Evolutionary conservation across 2,329 filamentous ascomycete species (phyloP).

Genomic region (Hypoxylon sp.): DNA sequence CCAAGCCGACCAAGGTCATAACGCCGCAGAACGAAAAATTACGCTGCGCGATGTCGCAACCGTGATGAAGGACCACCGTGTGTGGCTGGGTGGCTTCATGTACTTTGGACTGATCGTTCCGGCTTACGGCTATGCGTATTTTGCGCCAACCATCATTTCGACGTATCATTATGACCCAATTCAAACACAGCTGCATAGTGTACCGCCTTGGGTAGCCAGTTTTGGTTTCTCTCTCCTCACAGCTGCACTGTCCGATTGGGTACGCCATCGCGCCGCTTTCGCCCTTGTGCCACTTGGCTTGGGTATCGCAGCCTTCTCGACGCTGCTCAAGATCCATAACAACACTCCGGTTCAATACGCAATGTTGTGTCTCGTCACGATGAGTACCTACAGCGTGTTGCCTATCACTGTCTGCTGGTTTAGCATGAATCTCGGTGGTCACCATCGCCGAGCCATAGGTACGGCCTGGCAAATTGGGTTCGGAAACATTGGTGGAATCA

Average conservation of each 20-base stretch:
- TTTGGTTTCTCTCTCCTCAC: conserved; percentile 85
- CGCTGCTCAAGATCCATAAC: conserved; percentile 80
- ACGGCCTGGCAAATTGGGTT: conserved; percentile 84
- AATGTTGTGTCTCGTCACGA: conserved; percentile 85
- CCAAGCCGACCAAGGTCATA: conserved; percentile 76
- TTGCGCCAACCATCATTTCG: conserved; percentile 79
- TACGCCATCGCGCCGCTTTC: conserved; percentile 82
- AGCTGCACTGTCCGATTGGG: conserved; percentile 79
- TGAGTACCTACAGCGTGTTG: conserved; percentile 89
- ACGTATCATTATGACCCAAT: conserved; percentile 75
- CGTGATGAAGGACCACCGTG: conserved; percentile 81
- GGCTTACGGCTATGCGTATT: conserved; percentile 84
- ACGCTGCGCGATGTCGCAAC: conserved; percentile 70
- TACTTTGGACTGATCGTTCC: conserved; percentile 86
- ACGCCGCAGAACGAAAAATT: conserved; percentile 74
- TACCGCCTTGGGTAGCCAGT: conserved; percentile 75
- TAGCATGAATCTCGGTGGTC: conserved; percentile 83
- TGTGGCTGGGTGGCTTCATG: conserved; percentile 83
- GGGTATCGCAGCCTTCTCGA: conserved; percentile 80
- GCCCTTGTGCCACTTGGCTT: conserved; percentile 77
- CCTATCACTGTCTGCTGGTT: conserved; percentile 89
- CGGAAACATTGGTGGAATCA: conserved; percentile 84
- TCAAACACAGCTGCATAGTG: conserved; percentile 70
- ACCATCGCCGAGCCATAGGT: conserved; percentile 77
- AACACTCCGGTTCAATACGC: conserved; percentile 79